These are phyloP conservation scores for Corylus heterophylla DNA, from an alignment of 306 rosid genomes.

Conservation along the genomic window DNA sequence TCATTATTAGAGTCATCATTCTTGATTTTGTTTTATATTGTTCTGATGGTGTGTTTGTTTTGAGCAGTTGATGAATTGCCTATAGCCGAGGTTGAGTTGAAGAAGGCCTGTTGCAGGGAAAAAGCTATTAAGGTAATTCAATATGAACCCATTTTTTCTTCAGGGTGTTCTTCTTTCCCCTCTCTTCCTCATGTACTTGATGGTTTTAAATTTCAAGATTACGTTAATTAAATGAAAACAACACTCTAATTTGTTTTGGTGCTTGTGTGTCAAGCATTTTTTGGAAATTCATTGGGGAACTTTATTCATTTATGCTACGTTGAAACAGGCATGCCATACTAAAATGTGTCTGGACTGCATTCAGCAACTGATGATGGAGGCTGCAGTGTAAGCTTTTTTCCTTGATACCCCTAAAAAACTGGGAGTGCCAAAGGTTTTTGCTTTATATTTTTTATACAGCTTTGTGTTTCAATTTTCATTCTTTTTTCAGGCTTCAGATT, in stretches of 20 bases:
- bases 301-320: slow-evolving; percentile 23
- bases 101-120: slow-evolving; percentile 78
- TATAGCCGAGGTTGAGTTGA: slow-evolving; percentile 71
- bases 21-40: slow-evolving; percentile 23
- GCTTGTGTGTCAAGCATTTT: slow-evolving; percentile 14
- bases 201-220: slow-evolving; percentile 13
- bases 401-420: slow-evolving; percentile 26
- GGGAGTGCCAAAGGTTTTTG: slow-evolving; percentile 5
- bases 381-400: slow-evolving; percentile 45
- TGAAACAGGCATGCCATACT: slow-evolving; percentile 53
- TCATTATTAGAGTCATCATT: slow-evolving; percentile 17
- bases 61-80: slow-evolving; percentile 82
- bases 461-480: not conserved
- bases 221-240: slow-evolving; percentile 2
- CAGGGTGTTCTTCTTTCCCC: not conserved
- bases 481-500: slow-evolving; percentile 60
- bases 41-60: slow-evolving; percentile 33
- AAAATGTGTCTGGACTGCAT: slow-evolving; percentile 65
- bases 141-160: slow-evolving; percentile 6
- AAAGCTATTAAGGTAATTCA: slow-evolving; percentile 60
- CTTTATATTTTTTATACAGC: slow-evolving; percentile 17
- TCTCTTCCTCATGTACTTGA: not conserved
- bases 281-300: slow-evolving; percentile 22
- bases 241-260: slow-evolving; percentile 15
- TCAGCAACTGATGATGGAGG: slow-evolving; percentile 66